These are phyloP conservation scores for Clarireedia hainanense DNA, from an alignment of 2,329 filamentous ascomycete genomes.

Conservation along the genomic window DNA sequence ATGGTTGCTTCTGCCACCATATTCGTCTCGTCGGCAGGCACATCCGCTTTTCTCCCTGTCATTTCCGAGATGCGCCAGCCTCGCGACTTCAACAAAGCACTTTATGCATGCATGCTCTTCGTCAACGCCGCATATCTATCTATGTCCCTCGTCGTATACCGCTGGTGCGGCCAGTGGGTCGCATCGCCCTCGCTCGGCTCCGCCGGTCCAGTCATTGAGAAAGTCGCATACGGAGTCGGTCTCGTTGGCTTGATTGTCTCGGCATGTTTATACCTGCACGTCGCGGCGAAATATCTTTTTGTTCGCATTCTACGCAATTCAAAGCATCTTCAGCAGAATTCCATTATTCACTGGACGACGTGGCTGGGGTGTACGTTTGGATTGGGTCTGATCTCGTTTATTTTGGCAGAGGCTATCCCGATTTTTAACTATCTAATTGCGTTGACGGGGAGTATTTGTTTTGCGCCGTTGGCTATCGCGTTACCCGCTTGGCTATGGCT, in stretches of 20 bases:
- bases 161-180: slow-evolving; percentile 47
- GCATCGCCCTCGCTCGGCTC: slow-evolving; percentile 54
- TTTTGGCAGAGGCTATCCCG: slow-evolving; percentile 45
- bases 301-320: slow-evolving; percentile 46
- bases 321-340: slow-evolving; percentile 43
- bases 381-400: slow-evolving; percentile 37
- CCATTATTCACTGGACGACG: slow-evolving; percentile 40
- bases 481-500: neutral
- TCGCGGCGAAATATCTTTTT: slow-evolving; percentile 47
- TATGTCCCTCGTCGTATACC: slow-evolving; percentile 29
- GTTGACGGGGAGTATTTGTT: slow-evolving; percentile 1
- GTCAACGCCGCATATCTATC: slow-evolving; percentile 39
- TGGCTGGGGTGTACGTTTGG: slow-evolving; percentile 41
- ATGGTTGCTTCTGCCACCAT: slow-evolving; percentile 52
- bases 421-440: slow-evolving; percentile 39
- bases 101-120: slow-evolving; percentile 34
- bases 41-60: slow-evolving; percentile 54
- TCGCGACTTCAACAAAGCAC: slow-evolving; percentile 50
- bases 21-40: slow-evolving; percentile 51
- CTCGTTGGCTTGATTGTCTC: slow-evolving; percentile 46
- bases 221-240: slow-evolving; percentile 52
- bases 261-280: slow-evolving; percentile 34
- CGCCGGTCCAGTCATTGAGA: slow-evolving; percentile 52
- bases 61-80: slow-evolving; percentile 58
- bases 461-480: slow-evolving; percentile 1